phyloP scores from a whole-genome alignment of 257 asterid genomes.

The Nicotiana paniculata region DNA sequence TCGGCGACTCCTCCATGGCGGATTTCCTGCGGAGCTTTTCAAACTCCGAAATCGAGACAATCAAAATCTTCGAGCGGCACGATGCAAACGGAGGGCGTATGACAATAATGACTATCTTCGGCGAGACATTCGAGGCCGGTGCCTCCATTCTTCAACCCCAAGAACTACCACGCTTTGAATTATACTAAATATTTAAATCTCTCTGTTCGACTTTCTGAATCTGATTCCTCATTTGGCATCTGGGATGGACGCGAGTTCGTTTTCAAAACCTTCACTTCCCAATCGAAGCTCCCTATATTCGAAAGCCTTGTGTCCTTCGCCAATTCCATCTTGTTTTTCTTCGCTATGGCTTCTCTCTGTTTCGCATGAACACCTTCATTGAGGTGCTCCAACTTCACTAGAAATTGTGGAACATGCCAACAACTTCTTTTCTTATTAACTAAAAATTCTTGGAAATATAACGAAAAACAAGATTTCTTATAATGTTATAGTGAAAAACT shows the following conservation, averaged over 20 bases:
- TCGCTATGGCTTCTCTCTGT: slow-evolving; percentile 72
- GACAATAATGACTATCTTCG: slow-evolving; percentile 75
- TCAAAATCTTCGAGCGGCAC: slow-evolving; percentile 64
- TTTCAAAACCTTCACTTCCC: slow-evolving; percentile 50
- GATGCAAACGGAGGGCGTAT: slow-evolving; percentile 77
- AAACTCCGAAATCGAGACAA: slow-evolving; percentile 29
- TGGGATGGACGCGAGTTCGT: slow-evolving; percentile 72
- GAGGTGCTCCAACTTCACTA: slow-evolving; percentile 37
- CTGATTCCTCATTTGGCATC: slow-evolving; percentile 56
- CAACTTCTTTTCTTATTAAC: too few species aligned
- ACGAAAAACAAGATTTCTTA: too few species aligned
- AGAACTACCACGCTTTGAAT: slow-evolving; percentile 66
- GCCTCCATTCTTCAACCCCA: slow-evolving; percentile 90
- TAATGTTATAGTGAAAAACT: too few species aligned
- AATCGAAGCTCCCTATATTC: slow-evolving; percentile 40
- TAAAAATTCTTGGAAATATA: too few species aligned
- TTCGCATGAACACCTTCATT: slow-evolving; percentile 59
- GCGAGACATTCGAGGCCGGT: slow-evolving; percentile 90
- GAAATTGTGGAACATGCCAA: too few species aligned
- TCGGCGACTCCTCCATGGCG: slow-evolving; percentile 95
- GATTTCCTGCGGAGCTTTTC: slow-evolving; percentile 85
- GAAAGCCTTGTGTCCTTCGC: slow-evolving; percentile 49
- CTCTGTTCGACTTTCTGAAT: slow-evolving; percentile 19
- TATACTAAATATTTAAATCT: slow-evolving; percentile 50
- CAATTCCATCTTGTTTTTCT: slow-evolving; percentile 43